These are phyloP conservation scores for Blastomyces parvus DNA, from an alignment of 2,329 filamentous ascomycete genomes.

Conservation along the genomic window DNA sequence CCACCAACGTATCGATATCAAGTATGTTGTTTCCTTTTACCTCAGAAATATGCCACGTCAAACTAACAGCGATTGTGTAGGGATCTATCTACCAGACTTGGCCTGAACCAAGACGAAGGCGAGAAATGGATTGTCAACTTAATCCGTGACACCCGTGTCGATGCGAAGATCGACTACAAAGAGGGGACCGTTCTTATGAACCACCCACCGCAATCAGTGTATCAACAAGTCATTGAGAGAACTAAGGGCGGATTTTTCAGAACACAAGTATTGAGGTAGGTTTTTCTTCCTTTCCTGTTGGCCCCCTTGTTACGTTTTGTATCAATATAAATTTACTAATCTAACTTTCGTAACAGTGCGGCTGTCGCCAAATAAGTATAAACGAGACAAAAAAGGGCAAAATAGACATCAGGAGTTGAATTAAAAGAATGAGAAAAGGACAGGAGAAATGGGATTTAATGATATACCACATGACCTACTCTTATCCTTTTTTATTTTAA, in stretches of 20 bases:
- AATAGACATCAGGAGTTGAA: slow-evolving; percentile 14
- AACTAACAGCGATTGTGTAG: slow-evolving; percentile 27
- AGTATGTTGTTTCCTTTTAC: slow-evolving; percentile 40
- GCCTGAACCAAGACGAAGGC: slow-evolving; percentile 84
- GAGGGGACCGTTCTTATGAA: slow-evolving; percentile 99
- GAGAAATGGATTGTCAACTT: slow-evolving; percentile 99
- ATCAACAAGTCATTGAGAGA: slow-evolving; percentile 98
- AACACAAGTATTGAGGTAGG: slow-evolving; percentile 74
- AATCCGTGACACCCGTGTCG: slow-evolving; percentile 91
- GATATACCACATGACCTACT: not conserved
- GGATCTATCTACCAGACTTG: slow-evolving; percentile 84
- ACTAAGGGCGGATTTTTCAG: slow-evolving; percentile 99
- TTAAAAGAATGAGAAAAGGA: not conserved
- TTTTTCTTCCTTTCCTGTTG: slow-evolving; percentile 21
- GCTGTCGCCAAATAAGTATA: slow-evolving; percentile 42
- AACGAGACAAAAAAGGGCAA: not conserved
- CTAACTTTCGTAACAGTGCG: slow-evolving; percentile 26
- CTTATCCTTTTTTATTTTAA: slow-evolving; percentile 7
- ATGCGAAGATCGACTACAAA: slow-evolving; percentile 99
- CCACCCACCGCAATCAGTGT: slow-evolving; percentile 95
- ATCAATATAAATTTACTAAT: slow-evolving; percentile 4
- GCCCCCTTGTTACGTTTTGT: slow-evolving; percentile 9
- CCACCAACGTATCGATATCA: slow-evolving; percentile 95
- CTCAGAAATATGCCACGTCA: not conserved
- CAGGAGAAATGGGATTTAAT: slow-evolving; percentile 17